Base-by-base conservation (phyloP, 208 protist genomes). In the Leptomonas pyrrhocoris region DNA sequence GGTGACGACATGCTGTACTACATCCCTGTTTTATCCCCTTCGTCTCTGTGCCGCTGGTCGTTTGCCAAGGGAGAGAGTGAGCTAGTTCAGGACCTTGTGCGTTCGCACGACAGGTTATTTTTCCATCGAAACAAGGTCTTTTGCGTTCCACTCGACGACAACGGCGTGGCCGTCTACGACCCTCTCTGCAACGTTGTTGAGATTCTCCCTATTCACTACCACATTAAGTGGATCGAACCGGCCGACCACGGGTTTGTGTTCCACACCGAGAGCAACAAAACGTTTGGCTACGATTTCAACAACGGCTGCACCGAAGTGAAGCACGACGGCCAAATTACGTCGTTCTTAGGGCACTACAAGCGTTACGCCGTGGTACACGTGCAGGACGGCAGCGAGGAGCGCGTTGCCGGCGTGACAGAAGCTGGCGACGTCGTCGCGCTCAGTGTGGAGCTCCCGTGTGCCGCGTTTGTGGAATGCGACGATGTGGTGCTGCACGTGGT, bases 181-280 rank as follows among this genome's bases (percentile, higher is more conserved):
- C 85, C 85, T 28, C 70, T 93, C 2, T 73, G 75, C 72, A 56
- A 49, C 25, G 76, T 70, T 2, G 65, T 81, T 2, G 90, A 95
- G 61, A 76, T 56, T 0, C 49, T 93, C n/a, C 19, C 73, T 3
- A 63, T 88, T 36, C 40, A 71, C 27, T 72, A 74, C 21, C 48
- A 73, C 7, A 54, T 90, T 13, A 40, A 57, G n/a, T 63, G 79
- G 49, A 76, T 84, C 18, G 76, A 85, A 31, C 65, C 81, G 19
- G 84, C 81, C 0, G 82, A 79, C 31, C 81, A 95, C 58, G 90
- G 90, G 2, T 93, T 95, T 80, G 87, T 93, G 7, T 77, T 93
- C 64, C 48, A 70, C 5, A 70, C 77, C 57, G 66, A 54, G 23
- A 42, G 62, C 25, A 67, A 77, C n/a, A 61, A 49, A 36, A 57